phyloP scores from a whole-genome alignment of 2,329 filamentous ascomycete species.

The Thielaviopsis ethacetica region DNA sequence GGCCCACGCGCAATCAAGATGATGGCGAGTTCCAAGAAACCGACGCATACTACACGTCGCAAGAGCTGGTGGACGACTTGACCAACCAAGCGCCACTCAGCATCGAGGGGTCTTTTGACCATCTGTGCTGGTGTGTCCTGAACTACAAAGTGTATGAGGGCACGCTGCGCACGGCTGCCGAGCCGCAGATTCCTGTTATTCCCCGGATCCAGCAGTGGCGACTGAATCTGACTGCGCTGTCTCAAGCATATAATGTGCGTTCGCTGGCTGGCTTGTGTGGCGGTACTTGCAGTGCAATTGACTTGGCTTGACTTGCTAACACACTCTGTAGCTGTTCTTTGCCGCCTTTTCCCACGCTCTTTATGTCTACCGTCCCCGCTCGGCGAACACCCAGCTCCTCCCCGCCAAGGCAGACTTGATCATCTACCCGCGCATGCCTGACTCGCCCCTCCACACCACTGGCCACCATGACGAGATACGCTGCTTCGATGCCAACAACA shows the following conservation, averaged over 20 bases:
- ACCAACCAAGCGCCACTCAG: neutral
- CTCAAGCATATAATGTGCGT: constrained; percentile 38
- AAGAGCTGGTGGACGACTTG: neutral
- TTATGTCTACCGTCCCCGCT: constrained; percentile 37
- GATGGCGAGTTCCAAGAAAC: neutral
- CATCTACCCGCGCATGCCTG: constrained; percentile 27
- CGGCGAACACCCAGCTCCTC: constrained; percentile 30
- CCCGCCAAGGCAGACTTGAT: constrained; percentile 32
- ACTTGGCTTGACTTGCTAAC: neutral
- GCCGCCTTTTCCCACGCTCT: constrained; percentile 40
- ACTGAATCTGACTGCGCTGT: constrained; percentile 41
- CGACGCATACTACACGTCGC: neutral
- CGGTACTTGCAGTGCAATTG: neutral
- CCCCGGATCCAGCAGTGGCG: constrained; percentile 23
- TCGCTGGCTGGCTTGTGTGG: neutral
- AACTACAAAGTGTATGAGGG: neutral
- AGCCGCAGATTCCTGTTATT: neutral
- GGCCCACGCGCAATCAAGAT: neutral
- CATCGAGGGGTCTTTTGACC: neutral
- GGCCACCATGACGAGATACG: constrained; percentile 36
- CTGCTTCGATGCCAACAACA: constrained; percentile 51
- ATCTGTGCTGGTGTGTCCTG: neutral
- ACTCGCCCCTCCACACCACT: constrained; percentile 23
- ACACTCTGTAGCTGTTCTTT: constrained; percentile 39
- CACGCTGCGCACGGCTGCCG: neutral